phyloP scores from a whole-genome alignment of 2,329 filamentous ascomycete genomes.

The Talaromyces sp. region DNA sequence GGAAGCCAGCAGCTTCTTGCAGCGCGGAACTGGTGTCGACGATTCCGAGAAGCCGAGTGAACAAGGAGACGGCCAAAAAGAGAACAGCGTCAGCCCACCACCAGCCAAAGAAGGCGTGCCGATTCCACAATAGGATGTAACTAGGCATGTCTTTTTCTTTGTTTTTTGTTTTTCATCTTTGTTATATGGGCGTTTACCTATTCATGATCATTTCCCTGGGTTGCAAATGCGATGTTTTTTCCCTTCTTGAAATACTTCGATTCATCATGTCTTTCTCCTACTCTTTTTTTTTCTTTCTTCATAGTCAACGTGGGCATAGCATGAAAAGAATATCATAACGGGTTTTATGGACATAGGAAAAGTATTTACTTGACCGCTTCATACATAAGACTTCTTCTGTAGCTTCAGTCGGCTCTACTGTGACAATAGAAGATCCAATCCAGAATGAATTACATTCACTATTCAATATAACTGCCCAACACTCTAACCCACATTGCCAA shows the following conservation, averaged over 20 bases:
- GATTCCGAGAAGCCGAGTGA: conserved; percentile 28
- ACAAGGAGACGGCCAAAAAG: conserved; percentile 43
- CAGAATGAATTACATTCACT: not conserved
- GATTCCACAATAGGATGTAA: conserved; percentile 52
- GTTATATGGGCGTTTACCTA: not conserved
- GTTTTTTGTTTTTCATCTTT: not conserved
- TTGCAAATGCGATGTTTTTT: not conserved
- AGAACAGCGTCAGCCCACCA: conserved; percentile 44
- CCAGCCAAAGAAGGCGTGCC: conserved; percentile 53
- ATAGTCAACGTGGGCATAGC: not conserved
- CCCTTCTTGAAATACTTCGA: not conserved
- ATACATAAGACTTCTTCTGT: not conserved
- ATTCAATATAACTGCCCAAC: not conserved
- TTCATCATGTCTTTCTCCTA: conserved; percentile 8
- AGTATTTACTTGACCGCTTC: not conserved
- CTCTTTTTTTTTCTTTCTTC: conserved; percentile 9
- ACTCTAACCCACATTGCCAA: not conserved
- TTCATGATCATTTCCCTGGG: not conserved
- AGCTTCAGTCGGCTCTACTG: not conserved
- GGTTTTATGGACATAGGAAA: not conserved
- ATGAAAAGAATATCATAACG: not conserved
- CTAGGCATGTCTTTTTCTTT: not conserved
- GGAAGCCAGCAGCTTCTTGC: conserved; percentile 82
- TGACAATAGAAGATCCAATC: not conserved
- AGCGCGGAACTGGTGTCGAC: conserved; percentile 62